Base-by-base conservation (phyloP, 2,329 filamentous ascomycete genomes). In the Nigrospora sphaerica region DNA sequence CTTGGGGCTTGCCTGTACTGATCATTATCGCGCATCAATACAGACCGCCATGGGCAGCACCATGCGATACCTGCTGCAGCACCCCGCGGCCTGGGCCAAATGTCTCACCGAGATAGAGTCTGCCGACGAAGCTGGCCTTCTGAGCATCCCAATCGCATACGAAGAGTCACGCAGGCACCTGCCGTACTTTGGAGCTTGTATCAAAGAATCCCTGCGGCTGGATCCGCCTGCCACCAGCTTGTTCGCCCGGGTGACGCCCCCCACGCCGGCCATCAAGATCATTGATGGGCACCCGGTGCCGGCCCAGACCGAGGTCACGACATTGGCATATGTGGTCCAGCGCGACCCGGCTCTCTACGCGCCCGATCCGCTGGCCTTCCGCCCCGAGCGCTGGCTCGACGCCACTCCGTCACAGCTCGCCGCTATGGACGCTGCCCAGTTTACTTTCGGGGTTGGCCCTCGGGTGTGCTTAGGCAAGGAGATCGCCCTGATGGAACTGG, bases 381-480 rank as follows among this genome's bases (percentile, higher is more conserved):
- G 50, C 9, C 64, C 63, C 11, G 62, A 64, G 48, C 50, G 63
- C 16, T 67, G 64, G 63, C 19, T 63, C 33, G 53, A 47, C 18
- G 35, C 17, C 28, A 48, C 42, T 4, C 41, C 38, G 16, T 36
- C 32, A 11, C 28, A 19, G 16, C 19, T 36, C 10, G 32, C 38
- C 1, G 49, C 49, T 38, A 46, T 54, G 32, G 48, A 56, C n/a
- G 46, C 46, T 12, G 34, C 39, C 6, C 51, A 47, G 42, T 56
- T 58, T 31, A 46, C 46, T 2, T 58, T 57, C 44, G 55, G 56
- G 3, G 36, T 52, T 2, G 56, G 56, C 2, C 39, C 50, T 12
- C 49, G 56, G 10, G 47, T 51, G 32, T 58, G 55, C 40, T 23
- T 58, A 10, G 56, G 57, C 13, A 58, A 57, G 43, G 52, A 58